Percentiles rank a stretch among this genome's conserved stretches.
These are phyloP conservation scores for Obba rivulosa DNA, from an alignment of 768 basidiomycete species.

Conservation along the genomic window DNA sequence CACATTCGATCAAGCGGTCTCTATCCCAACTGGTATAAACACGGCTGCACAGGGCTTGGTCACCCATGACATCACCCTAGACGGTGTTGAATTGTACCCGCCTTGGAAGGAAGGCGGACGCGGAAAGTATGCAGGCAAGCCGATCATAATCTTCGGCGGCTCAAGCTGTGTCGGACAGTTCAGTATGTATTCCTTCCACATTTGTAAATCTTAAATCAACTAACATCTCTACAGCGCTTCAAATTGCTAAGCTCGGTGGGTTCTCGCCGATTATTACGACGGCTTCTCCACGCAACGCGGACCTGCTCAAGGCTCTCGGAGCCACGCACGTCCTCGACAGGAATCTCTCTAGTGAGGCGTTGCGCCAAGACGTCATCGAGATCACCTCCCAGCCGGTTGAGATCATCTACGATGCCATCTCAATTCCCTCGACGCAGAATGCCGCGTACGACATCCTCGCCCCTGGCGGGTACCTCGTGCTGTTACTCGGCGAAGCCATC, in stretches of 20 bases:
- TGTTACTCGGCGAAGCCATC: constrained; percentile 10
- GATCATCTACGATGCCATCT: constrained; percentile 16
- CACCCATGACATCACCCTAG: background rate
- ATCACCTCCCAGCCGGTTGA: constrained; percentile 14
- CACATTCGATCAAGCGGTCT: background rate
- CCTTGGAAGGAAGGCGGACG: constrained; percentile 12
- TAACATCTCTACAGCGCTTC: constrained; percentile 6
- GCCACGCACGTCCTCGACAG: constrained; percentile 27
- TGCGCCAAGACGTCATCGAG: constrained; percentile 3
- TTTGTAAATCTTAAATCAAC: background rate
- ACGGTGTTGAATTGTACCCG: constrained; percentile 7
- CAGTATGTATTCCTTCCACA: background rate
- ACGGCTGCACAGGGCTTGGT: background rate
- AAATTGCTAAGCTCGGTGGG: constrained; percentile 11
- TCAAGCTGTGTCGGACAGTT: constrained; percentile 17
- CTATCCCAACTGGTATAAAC: background rate
- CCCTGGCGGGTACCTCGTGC: constrained; percentile 12
- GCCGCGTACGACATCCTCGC: constrained; percentile 15
- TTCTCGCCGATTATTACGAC: constrained; percentile 14
- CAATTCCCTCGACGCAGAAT: constrained; percentile 11
- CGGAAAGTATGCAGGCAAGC: constrained; percentile 12
- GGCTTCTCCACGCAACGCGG: constrained; percentile 9
- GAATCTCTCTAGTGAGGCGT: background rate
- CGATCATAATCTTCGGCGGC: constrained; percentile 18
- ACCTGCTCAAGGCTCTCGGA: constrained; percentile 6